Percentiles rank a stretch among this genome's conserved stretches.
Conservation (phyloP, 1,139 yeast genomes). For the Maudiozyma humilis region DNA sequence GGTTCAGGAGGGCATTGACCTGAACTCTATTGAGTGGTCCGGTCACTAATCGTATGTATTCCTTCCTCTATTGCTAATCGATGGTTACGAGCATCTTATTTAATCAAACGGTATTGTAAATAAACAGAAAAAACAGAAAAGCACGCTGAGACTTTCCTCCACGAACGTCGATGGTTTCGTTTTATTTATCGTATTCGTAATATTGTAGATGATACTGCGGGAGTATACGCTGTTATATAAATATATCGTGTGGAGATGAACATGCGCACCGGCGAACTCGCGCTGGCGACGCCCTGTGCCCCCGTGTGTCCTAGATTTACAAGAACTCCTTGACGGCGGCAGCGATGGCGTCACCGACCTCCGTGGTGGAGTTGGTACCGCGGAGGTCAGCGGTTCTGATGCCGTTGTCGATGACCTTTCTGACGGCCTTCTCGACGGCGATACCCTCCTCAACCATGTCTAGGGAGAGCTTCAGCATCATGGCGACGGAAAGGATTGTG, state of each 20-base stretch:
- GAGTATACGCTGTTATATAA: too few species aligned
- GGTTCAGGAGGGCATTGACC: constrained; percentile 97
- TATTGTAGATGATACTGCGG: too few species aligned
- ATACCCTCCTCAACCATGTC: constrained; percentile 76
- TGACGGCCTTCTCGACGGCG: constrained; percentile 84
- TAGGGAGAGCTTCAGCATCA: constrained; percentile 91
- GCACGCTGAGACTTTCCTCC: too few species aligned
- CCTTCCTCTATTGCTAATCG: too few species aligned
- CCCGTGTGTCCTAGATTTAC: not conserved
- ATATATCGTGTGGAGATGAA: not conserved
- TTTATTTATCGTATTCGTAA: not conserved
- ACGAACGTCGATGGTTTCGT: too few species aligned
- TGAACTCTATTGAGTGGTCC: constrained; percentile 92
- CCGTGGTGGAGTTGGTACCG: constrained; percentile 69
- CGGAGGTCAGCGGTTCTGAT: constrained; percentile 86
- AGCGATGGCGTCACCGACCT: constrained; percentile 91
- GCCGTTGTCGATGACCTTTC: constrained; percentile 69
- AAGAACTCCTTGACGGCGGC: constrained; percentile 53
- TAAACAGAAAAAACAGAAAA: not conserved
- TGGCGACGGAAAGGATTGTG: constrained; percentile 87
- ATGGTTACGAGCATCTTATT: not conserved
- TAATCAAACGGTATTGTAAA: not conserved
- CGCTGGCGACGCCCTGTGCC: too few species aligned
- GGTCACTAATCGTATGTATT: constrained; percentile 82
- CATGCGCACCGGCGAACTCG: too few species aligned